Evolutionary conservation across 805 yeast genomes (phyloP).

Genomic region (Diddensiella santjacobensis): DNA sequence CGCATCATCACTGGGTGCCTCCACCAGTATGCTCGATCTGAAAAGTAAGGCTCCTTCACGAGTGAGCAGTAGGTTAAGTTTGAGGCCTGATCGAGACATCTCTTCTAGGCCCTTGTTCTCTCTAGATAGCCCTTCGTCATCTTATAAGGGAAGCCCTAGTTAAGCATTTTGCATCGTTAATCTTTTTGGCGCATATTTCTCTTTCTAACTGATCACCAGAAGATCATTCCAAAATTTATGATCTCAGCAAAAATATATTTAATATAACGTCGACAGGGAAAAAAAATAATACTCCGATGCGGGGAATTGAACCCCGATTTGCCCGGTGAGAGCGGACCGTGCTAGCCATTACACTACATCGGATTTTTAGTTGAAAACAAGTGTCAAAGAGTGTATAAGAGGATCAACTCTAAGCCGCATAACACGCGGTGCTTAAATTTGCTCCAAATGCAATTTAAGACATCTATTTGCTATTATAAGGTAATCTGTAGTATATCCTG

Average conservation of each 20-base stretch:
- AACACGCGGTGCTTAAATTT: no score
- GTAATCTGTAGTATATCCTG: no score
- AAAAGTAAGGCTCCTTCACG: conserved; percentile 17
- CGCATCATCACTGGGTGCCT: conserved; percentile 7
- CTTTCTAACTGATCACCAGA: no score
- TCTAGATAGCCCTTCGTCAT: background rate
- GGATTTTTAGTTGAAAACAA: background rate
- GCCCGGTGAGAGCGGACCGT: conserved; percentile 12
- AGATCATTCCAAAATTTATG: no score
- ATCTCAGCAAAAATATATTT: no score
- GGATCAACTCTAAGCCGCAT: no score
- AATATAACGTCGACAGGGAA: no score
- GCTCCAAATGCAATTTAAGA: no score
- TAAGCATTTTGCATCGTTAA: no score
- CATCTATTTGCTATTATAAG: no score
- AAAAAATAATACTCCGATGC: conserved; percentile 8
- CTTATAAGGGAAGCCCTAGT: background rate
- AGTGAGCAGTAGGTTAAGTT: conserved; percentile 19
- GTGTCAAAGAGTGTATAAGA: no score
- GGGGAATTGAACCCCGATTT: conserved; percentile 11
- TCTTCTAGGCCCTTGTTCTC: conserved; percentile 5
- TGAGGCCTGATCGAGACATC: conserved; percentile 13
- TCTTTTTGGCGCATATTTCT: no score
- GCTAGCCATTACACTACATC: conserved; percentile 11
- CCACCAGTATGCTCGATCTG: conserved; percentile 23